Evolutionary conservation across 1,284 basidiomycete species (phyloP), one percentile per base, ranked within the genome.

Genomic region (Pholiota adiposa): DNA sequence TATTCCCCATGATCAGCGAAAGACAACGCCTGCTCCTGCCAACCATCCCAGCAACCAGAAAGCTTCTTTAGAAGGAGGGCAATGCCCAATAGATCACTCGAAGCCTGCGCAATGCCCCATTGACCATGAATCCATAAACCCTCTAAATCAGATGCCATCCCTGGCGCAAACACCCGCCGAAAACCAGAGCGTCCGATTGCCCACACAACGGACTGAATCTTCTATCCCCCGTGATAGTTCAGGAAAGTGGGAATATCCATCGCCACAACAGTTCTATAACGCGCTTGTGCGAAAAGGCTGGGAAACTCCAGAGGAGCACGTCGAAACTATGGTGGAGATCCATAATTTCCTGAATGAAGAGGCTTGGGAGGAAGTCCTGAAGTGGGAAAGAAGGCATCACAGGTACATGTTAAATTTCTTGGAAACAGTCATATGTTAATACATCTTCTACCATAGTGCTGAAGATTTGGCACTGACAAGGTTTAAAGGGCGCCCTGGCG

Each of bases 321-420:
- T 99, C 41, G 96, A 97, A 73, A 94, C 89, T 49, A 98, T 99
- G 93, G 97, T 99, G 38, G 88, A 95, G 58, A 98, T 99, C 38
- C 97, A 99, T 75, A 99, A 99, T 73, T 98, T 96, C 69, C 75
- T 99, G 73, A 99, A 99, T 70, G 97, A 99, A 77, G 84, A 90
- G 69, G 97, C 97, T 5, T 99, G 97, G 97, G 78, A 88, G 60
- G 94, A 99, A 76, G 96, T 99, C 16, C 75, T 95, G 63, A 90
- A 88, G 72, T 99, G 97, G 97, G 97, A 99, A 77, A 84, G 82
- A 71, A 80, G 88, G 68, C 79, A 84, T 66, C 78, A 86, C 68
- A 76, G 70, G 87, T 90, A 70, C 71, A 83, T 83, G 55, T 74
- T 40, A n/a, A 49, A 36, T 31, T 51, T 38, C 11, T 56, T 19